Evolutionary conservation across 1,284 basidiomycete species (phyloP), one percentile per base, ranked within the genome.

Genomic region (Naganishia sp.): DNA sequence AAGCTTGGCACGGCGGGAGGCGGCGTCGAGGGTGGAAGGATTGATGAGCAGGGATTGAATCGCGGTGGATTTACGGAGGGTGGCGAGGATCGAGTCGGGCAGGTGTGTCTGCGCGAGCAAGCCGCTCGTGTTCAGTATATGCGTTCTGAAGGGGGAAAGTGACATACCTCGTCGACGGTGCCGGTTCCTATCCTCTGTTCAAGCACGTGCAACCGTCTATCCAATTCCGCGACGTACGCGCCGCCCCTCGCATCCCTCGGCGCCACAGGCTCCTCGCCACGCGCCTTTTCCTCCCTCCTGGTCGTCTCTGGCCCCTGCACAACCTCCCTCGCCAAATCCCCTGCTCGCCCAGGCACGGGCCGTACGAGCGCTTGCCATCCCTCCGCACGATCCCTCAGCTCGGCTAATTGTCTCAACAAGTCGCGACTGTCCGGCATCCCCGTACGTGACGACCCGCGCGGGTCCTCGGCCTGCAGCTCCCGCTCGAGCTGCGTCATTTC

Each of bases 1-100:
- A 10, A 97, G 83, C 74, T 98, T 99, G 71, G 98, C 86, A 9
- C 95, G 88, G 18, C 94, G 86, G 1, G 93, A 93, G 70, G 98
- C 90, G n/a, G 92, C 90, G 77, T 99, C 95, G 45, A 99, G 88
- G 76, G 99, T 94, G 6, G 94, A 87, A 0, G 96, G 95, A 81
- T 98, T 94, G 0, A 94, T 92, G 58, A 99, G 86, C 17, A 98
- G 83, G 2, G 88, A 87, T 35, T 98, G 82, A 65, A 76, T 68
- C 32, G 88, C 87, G 74, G 92, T 92, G 45, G 97, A 85, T 35
- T 91, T 87, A 18, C 85, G 85, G 49, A 98, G 83, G 50, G 92
- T 86, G 0, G 90, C 87, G 0, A 96, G 81, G 17, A 98, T 82
- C 0, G 95, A 93, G 1, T 88, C 83, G 0, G 90, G 88, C 13